These are phyloP conservation scores for Raddia guianensis DNA, from an alignment of 176 grass and related monocot genomes.

Conservation along the genomic window DNA sequence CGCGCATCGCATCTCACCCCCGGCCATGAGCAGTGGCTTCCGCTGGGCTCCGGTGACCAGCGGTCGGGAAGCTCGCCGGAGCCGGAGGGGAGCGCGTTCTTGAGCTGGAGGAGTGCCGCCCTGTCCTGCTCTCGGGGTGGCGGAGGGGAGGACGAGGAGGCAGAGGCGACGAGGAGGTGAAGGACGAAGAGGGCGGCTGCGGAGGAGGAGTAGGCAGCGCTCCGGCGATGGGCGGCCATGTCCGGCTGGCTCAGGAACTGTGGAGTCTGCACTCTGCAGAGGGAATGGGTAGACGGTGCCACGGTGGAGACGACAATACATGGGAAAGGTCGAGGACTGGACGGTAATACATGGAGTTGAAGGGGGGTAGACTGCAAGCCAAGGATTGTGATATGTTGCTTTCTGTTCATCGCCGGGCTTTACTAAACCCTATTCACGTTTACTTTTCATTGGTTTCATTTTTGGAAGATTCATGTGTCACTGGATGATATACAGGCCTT, in stretches of 20 bases:
- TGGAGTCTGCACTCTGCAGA: conserved; percentile 32
- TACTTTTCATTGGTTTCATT: background rate
- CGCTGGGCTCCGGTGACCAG: conserved; percentile 35
- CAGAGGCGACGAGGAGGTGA: conserved; percentile 3
- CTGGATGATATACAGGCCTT: too few relatives aligned
- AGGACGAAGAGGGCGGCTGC: conserved; percentile 29
- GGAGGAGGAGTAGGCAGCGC: background rate
- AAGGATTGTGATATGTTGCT: conserved; percentile 5
- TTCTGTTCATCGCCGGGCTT: background rate
- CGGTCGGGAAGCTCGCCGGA: conserved; percentile 32
- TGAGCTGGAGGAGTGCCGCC: conserved; percentile 58
- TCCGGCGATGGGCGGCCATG: conserved; percentile 48
- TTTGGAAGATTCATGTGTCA: background rate
- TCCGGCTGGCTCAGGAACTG: conserved; percentile 31
- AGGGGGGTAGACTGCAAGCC: background rate
- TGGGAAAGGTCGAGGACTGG: background rate
- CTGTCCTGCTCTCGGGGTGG: conserved; percentile 33
- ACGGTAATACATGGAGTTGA: background rate
- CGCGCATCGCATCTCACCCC: conserved; percentile 59
- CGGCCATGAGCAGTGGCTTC: conserved; percentile 66
- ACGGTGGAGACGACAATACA: background rate
- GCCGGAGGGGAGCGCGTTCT: conserved; percentile 46
- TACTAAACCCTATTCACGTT: too few relatives aligned
- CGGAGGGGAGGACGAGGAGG: conserved; percentile 35
- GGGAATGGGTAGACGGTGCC: conserved; percentile 1